These are phyloP conservation scores for Ampelomyces quisqualis DNA, from an alignment of 2,329 filamentous ascomycete species.

Conservation along the genomic window DNA sequence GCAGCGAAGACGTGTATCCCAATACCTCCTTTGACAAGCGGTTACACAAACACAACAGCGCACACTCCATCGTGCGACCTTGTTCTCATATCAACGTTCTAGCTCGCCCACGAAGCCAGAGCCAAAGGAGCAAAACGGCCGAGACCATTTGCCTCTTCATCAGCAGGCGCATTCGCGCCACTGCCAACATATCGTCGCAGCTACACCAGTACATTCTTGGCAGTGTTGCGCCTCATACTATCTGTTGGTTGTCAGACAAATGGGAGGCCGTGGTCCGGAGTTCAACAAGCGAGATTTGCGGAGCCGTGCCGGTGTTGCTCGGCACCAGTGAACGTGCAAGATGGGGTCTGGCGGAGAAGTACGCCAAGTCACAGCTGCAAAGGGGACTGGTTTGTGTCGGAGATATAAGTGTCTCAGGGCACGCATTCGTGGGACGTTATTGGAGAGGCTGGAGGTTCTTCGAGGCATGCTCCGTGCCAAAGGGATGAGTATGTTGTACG, in stretches of 20 bases:
- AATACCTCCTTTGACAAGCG: slow-evolving; percentile 4
- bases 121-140: slow-evolving; percentile 12
- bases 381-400: slow-evolving; percentile 2
- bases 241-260: slow-evolving; percentile 5
- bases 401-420: slow-evolving; percentile 5
- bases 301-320: slow-evolving; percentile 7
- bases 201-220: slow-evolving; percentile 1
- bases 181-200: slow-evolving; percentile 5
- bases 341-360: slow-evolving; percentile 3
- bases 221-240: slow-evolving; percentile 3
- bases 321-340: slow-evolving; percentile 13
- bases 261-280: slow-evolving; percentile 6
- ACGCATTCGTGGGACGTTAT: slow-evolving; percentile 5
- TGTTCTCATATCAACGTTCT: slow-evolving; percentile 5
- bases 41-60: slow-evolving; percentile 12
- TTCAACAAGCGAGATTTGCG: slow-evolving; percentile 19
- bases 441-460: slow-evolving; percentile 4
- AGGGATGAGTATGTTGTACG: slow-evolving; percentile 2
- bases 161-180: slow-evolving; percentile 4
- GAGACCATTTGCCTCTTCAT: slow-evolving; percentile 5
- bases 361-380: slow-evolving; percentile 5
- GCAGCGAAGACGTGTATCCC: slow-evolving; percentile 4
- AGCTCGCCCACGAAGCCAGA: slow-evolving; percentile 8
- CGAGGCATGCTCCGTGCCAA: slow-evolving; percentile 6
- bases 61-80: slow-evolving; percentile 18